A percentile compares a stretch with the other conserved stretches of the same genome.
Evolutionary conservation across 805 yeast species (phyloP).

Genomic region (Schwanniomyces vanrijiae): DNA sequence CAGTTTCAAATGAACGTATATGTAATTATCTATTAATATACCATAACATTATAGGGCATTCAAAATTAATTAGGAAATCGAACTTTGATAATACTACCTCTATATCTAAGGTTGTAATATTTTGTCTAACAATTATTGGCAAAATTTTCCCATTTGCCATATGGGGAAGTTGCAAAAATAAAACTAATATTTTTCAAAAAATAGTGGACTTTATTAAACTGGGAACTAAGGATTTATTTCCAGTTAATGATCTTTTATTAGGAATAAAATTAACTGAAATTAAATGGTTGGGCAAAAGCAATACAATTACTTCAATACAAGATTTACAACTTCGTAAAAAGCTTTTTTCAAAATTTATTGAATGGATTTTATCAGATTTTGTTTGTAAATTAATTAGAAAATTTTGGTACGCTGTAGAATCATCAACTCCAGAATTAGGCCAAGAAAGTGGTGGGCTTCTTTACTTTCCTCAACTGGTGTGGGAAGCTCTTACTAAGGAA

Average conservation of each 20-base stretch:
- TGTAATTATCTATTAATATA: constrained; percentile 37
- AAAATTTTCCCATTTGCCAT: constrained; percentile 50
- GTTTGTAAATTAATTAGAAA: constrained; percentile 47
- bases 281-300: constrained; percentile 51
- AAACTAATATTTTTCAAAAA: constrained; percentile 32
- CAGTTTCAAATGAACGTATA: constrained; percentile 32
- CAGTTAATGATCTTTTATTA: constrained; percentile 27
- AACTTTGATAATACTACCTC: constrained; percentile 34
- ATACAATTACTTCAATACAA: constrained; percentile 29
- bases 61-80: constrained; percentile 7
- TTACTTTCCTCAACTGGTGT: constrained; percentile 58
- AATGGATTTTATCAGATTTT: constrained; percentile 57
- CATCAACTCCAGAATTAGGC: constrained; percentile 1
- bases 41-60: constrained; percentile 28
- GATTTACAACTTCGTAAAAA: constrained; percentile 40
- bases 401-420: constrained; percentile 69
- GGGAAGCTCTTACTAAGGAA: constrained; percentile 47
- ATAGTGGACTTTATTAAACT: constrained; percentile 39
- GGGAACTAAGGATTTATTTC: constrained; percentile 35
- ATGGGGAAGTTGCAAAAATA: constrained; percentile 56
- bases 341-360: constrained; percentile 42
- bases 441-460: constrained; percentile 21
- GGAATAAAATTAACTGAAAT: constrained; percentile 46
- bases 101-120: constrained; percentile 36
- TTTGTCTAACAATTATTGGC: constrained; percentile 43